Conservation (phyloP, 2,329 filamentous ascomycete species). For the Ascochyta koolunga region DNA sequence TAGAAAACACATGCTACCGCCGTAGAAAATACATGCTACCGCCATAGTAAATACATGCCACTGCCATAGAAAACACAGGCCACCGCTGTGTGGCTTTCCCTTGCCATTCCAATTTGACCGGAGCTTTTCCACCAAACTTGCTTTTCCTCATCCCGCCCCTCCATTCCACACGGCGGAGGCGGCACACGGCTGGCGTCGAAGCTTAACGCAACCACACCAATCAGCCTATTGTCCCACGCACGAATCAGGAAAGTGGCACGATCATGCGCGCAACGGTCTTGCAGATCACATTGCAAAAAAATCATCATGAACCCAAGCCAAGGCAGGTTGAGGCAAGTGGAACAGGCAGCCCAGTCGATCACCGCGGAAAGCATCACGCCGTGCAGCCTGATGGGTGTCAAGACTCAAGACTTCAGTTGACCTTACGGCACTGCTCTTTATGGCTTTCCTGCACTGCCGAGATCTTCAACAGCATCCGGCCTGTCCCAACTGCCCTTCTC, state of each 20-base stretch:
- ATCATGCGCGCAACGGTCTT: conserved; percentile 47
- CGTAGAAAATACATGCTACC: no score
- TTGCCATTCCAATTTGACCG: conserved; percentile 12
- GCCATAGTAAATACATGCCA: no score
- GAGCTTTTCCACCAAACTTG: conserved; percentile 1
- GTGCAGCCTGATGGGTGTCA: conserved; percentile 7
- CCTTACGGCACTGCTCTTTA: conserved; percentile 1
- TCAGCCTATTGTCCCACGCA: conserved; percentile 22
- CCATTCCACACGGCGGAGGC: conserved; percentile 25
- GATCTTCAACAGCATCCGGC: conserved; percentile 72
- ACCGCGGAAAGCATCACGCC: conserved; percentile 22
- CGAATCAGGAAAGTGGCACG: conserved; percentile 34
- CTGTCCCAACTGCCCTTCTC: conserved; percentile 79
- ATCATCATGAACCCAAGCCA: conserved; percentile 14
- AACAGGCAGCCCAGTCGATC: conserved; percentile 21
- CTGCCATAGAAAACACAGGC: neutral
- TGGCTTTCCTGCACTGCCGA: conserved; percentile 45
- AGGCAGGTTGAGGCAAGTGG: no score
- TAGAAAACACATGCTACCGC: no score
- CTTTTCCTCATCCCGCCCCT: conserved; percentile 21
- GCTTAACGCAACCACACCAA: conserved; percentile 37
- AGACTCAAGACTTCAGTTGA: neutral
- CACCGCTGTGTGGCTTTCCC: conserved; percentile 10
- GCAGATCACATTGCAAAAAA: conserved; percentile 38
- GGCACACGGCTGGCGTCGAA: conserved; percentile 31